Evolutionary conservation across 202 grass and related monocot species (phyloP), one percentile per base, ranked within the genome.

Genomic region (Panicum hallii): DNA sequence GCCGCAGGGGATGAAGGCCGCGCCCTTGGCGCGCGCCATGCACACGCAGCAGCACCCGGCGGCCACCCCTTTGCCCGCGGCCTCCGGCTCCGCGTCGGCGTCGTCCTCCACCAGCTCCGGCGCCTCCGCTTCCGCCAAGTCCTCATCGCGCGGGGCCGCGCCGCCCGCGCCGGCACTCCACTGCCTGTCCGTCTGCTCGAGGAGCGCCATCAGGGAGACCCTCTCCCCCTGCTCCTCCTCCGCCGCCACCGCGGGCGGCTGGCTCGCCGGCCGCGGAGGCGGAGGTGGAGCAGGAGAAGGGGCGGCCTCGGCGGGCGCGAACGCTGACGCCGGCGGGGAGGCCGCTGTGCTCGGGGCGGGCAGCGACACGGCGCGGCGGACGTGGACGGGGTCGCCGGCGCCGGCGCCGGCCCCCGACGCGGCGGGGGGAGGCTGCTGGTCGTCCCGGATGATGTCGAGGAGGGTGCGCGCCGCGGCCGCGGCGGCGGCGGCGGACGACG

Each of bases 1-100:
- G 22, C 95, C 95, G 88, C 95, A 98, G 9, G 95, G 95, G 78
- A 98, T 93, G 83, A 98, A 95, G 64, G 95, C 95, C 1, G 93
- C 95, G 23, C 95, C 95, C 53, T 98, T 98, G 55, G 67, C 74
- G 72, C 95, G 72, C 48, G 83, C 87, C 93, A 95, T 90, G 87
- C 96, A 98, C 70, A 98, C 93, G 88, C 95, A 98, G 89, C 96
- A 98, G 89, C 91, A 92, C 11, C 82, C 76, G 36, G 48, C 52
- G 40, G 63, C 77, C 11, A 16, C 73, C 5, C 88, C 71, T 14
- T 55, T 83, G 0, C 42, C 79, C 34, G 11, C 8, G 34, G 30
- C 52, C 11, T 14, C 11, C 36, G 20, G 41, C 26, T 67, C 79
- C 41, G 57, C 15, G 5, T 64, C 86, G 22, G 75, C 83, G 13